These are phyloP conservation scores for Scopulariopsis brevicaulis DNA, from an alignment of 2,329 filamentous ascomycete species.

Conservation along the genomic window DNA sequence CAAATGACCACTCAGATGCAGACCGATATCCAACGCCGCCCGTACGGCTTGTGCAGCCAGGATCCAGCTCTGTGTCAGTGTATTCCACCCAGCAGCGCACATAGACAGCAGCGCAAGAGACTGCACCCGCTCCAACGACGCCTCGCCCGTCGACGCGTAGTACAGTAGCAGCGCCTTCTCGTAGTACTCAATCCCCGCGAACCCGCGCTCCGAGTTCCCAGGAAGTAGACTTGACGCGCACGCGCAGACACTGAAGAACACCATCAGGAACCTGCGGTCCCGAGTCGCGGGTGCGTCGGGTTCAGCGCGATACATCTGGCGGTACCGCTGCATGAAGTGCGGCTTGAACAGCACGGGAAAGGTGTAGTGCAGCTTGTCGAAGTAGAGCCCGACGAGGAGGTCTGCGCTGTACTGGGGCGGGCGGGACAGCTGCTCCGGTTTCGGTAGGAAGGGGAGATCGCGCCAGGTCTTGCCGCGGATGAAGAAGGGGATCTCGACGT, in stretches of 20 bases:
- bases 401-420: constrained; percentile 17
- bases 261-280: constrained; percentile 13
- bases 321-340: constrained; percentile 14
- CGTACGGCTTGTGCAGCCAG: constrained; percentile 16
- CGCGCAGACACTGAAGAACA: constrained; percentile 17
- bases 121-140: constrained; percentile 14
- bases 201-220: constrained; percentile 4
- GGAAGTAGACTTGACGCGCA: constrained; percentile 16
- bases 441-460: constrained; percentile 14
- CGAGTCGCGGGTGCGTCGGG: neutral
- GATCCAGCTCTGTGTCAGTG: constrained; percentile 15
- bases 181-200: constrained; percentile 13
- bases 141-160: constrained; percentile 14
- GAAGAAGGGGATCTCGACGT: constrained; percentile 14
- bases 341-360: constrained; percentile 16
- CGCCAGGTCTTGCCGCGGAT: constrained; percentile 14
- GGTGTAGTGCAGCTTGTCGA: constrained; percentile 16
- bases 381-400: constrained; percentile 15
- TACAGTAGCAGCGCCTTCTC: constrained; percentile 13
- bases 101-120: constrained; percentile 16
- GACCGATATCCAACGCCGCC: constrained; percentile 14
- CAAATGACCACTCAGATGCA: constrained; percentile 10
- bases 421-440: constrained; percentile 12
- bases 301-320: constrained; percentile 6
- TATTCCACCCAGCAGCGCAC: constrained; percentile 18